Conservation (phyloP, 2,329 filamentous ascomycete genomes). For the Thielaviopsis euricoi region DNA sequence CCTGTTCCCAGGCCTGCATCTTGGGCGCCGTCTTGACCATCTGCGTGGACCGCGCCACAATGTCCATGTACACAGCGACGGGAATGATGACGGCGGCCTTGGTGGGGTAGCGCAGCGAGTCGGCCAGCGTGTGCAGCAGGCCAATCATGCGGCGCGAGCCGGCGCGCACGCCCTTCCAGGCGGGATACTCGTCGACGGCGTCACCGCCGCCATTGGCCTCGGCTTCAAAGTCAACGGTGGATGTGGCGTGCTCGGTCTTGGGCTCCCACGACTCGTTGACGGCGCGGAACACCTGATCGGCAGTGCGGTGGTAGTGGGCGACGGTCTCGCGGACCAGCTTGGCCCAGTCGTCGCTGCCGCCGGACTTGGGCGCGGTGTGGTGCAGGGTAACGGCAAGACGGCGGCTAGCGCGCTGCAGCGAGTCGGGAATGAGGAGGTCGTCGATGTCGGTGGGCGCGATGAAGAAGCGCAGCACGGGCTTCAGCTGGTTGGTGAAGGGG, state of each 20-base stretch:
- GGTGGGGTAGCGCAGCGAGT: constrained; percentile 47
- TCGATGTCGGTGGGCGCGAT: constrained; percentile 48
- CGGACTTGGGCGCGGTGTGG: constrained; percentile 66
- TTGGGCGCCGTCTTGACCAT: constrained; percentile 37
- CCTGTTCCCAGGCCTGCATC: constrained; percentile 30
- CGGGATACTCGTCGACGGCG: constrained; percentile 34
- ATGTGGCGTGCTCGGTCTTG: constrained; percentile 30
- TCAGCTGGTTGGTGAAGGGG: constrained; percentile 54
- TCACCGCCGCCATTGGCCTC: constrained; percentile 31
- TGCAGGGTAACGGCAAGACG: constrained; percentile 55
- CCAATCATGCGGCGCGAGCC: constrained; percentile 54
- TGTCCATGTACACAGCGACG: constrained; percentile 49
- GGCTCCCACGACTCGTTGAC: constrained; percentile 73
- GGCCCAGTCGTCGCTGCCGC: constrained; percentile 61
- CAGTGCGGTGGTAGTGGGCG: constrained; percentile 49
- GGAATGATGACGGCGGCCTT: constrained; percentile 49
- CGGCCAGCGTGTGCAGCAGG: constrained; percentile 47
- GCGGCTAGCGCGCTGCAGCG: constrained; percentile 41
- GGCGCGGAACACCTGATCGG: constrained; percentile 62
- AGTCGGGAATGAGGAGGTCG: constrained; percentile 28
- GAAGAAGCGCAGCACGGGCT: constrained; percentile 38
- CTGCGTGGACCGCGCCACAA: constrained; percentile 53
- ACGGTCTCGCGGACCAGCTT: constrained; percentile 47
- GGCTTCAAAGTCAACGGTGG: constrained; percentile 27
- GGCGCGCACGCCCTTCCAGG: constrained; percentile 59